These are phyloP conservation scores for Mortierella sp. DNA, from an alignment of 371 early-diverging fungal genomes.

Conservation along the genomic window DNA sequence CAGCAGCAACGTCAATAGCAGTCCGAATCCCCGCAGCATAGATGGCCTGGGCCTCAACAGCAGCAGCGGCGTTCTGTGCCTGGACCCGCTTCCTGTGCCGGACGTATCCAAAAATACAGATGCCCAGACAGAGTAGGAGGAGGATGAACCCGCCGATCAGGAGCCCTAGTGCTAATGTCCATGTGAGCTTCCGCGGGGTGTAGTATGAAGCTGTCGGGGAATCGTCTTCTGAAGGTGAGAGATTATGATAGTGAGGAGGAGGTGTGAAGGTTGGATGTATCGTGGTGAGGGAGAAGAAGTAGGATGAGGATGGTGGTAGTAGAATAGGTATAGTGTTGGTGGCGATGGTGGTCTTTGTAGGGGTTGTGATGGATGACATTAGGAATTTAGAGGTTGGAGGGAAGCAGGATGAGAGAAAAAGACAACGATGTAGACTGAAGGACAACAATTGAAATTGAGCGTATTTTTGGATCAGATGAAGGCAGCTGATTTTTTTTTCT, in stretches of 20 bases:
- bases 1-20: no score
- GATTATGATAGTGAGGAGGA: background rate
- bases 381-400: background rate
- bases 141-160: background rate
- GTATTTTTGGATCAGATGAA: no score
- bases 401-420: background rate
- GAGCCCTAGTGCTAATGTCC: background rate
- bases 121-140: background rate
- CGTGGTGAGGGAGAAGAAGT: background rate
- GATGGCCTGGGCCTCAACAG: background rate
- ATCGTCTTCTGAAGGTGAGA: background rate
- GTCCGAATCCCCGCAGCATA: background rate
- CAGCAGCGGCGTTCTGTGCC: background rate
- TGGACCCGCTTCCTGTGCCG: background rate
- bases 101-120: background rate
- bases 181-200: background rate
- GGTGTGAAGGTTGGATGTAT: background rate
- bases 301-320: background rate
- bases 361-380: background rate
- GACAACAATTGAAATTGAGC: background rate
- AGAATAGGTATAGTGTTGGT: background rate
- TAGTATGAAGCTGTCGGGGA: background rate
- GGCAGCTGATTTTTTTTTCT: no score
- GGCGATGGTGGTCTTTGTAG: background rate
- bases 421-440: background rate